Conservation (phyloP, 345 rosid species). For the Boechera stricta region DNA sequence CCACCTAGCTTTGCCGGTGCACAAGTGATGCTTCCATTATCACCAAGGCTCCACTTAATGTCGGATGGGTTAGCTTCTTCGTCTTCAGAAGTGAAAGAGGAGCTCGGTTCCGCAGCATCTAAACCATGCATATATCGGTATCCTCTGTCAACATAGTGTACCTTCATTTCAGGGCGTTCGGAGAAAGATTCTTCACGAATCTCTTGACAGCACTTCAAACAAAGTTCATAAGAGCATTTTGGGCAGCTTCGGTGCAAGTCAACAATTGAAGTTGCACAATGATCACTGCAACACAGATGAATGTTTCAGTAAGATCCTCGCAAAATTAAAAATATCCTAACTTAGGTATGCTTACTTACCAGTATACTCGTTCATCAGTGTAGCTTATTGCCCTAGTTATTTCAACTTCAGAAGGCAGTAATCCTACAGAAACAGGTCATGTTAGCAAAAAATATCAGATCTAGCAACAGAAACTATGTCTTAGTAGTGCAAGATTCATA, state of each 20-base stretch:
- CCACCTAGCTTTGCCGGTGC: slow-evolving; percentile 76
- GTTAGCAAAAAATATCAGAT: slow-evolving; percentile 25
- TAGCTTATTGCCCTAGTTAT: slow-evolving; percentile 51
- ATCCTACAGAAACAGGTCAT: slow-evolving; percentile 39
- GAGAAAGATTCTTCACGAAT: slow-evolving; percentile 44
- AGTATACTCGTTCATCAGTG: slow-evolving; percentile 77
- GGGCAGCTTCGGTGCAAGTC: slow-evolving; percentile 87
- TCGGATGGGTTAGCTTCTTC: slow-evolving; percentile 38
- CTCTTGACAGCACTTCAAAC: slow-evolving; percentile 70
- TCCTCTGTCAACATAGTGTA: slow-evolving; percentile 59
- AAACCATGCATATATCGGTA: slow-evolving; percentile 73
- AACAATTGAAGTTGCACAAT: slow-evolving; percentile 85
- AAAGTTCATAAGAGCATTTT: slow-evolving; percentile 74
- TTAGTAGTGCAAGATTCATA: slow-evolving; percentile 30
- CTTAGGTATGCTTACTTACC: slow-evolving; percentile 57
- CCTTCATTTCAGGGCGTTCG: slow-evolving; percentile 51
- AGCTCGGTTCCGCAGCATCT: slow-evolving; percentile 48
- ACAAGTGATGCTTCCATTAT: slow-evolving; percentile 69
- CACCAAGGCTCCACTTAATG: slow-evolving; percentile 51
- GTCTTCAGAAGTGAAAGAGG: slow-evolving; percentile 25
- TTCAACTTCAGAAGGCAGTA: slow-evolving; percentile 44
- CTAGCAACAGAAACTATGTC: slow-evolving; percentile 11
- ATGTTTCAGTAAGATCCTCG: slow-evolving; percentile 16
- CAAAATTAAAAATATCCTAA: slow-evolving; percentile 1
- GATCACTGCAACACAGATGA: slow-evolving; percentile 57